Base-by-base conservation (phyloP, 2,329 filamentous ascomycete species). In the Ophiosphaerella narmari region DNA sequence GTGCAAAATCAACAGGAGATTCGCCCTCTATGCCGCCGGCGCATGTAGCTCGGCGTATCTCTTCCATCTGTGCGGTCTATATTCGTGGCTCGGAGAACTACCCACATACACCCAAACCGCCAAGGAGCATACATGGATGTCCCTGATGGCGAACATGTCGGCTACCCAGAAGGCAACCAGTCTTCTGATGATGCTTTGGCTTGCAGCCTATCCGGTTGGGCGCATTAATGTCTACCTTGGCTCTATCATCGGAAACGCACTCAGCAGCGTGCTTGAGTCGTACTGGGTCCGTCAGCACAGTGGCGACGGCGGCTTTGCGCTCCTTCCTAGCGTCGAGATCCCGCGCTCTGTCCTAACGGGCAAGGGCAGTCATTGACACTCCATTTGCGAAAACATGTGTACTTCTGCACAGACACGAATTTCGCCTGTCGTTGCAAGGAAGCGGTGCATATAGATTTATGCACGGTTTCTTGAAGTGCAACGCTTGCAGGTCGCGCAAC, bases 301-400 rank as follows among this genome's bases (percentile, higher is more conserved):
- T 31, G 63, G 57, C n/a, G 55, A 57, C 1, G 44, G 49, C 2
- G 54, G 58, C 2, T 32, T 39, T 0, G 55, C 50, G 0, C 36
- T 57, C 1, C 12, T 66, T 1, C 60, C 62, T 1, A 57, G 59
- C 16, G 37, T 65, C 8, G 63, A 66, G 38, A 50, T 66, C 11
- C 63, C 63, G 12, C 12, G 21, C 3, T 7, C 34, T 1, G 16
- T 14, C 1, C 5, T 11, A 7, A 24, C 14, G 2, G 6, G 24
- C 36, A 39, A 46, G 23, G 7, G 4, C 18, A 18, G 3, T 16
- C n/a, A 18, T 18, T 16, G 8, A 12, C 12, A 36, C 2, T n/a
- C 13, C 18, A 18, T 8, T n/a, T 36, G 7, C 34, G n/a, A 5
- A 14, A 8, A 36, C 13, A 36, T 16, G 2, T n/a, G 14, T n/a